phyloP scores from a whole-genome alignment of 306 rosid species.

The Vigna reflexopilosa region DNA sequence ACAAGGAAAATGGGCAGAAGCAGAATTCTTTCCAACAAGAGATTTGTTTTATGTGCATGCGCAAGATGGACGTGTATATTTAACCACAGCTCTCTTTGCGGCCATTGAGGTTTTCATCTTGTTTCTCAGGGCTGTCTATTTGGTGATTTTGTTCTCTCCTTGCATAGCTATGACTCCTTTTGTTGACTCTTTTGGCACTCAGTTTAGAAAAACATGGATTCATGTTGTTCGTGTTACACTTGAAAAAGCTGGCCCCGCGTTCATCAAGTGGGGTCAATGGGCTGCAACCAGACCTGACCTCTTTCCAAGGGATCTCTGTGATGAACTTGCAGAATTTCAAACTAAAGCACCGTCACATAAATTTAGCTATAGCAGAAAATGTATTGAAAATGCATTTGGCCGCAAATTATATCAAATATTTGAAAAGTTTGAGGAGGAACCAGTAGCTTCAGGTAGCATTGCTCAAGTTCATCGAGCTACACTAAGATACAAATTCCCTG shows the following conservation, averaged over 20 bases:
- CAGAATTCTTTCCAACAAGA: constrained; percentile 57
- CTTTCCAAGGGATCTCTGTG: constrained; percentile 79
- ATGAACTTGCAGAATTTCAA: constrained; percentile 73
- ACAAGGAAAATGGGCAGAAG: constrained; percentile 52
- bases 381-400: constrained; percentile 76
- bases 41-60: constrained; percentile 54
- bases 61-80: constrained; percentile 57
- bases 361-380: constrained; percentile 62
- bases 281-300: constrained; percentile 89
- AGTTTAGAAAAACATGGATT: constrained; percentile 73
- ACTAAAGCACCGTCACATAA: constrained; percentile 76
- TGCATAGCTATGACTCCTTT: constrained; percentile 78
- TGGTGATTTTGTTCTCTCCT: constrained; percentile 69
- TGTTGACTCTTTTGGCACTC: constrained; percentile 55
- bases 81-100: constrained; percentile 54
- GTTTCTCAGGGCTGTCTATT: constrained; percentile 68
- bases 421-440: constrained; percentile 75
- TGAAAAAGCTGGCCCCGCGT: constrained; percentile 81
- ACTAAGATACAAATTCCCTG: constrained; percentile 72
- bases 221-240: constrained; percentile 61
- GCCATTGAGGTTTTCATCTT: constrained; percentile 62
- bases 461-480: constrained; percentile 89
- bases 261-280: constrained; percentile 96
- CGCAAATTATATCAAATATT: constrained; percentile 69
- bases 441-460: constrained; percentile 85